phyloP scores from a whole-genome alignment of 306 rosid genomes.

The Cucumis sativus region DNA sequence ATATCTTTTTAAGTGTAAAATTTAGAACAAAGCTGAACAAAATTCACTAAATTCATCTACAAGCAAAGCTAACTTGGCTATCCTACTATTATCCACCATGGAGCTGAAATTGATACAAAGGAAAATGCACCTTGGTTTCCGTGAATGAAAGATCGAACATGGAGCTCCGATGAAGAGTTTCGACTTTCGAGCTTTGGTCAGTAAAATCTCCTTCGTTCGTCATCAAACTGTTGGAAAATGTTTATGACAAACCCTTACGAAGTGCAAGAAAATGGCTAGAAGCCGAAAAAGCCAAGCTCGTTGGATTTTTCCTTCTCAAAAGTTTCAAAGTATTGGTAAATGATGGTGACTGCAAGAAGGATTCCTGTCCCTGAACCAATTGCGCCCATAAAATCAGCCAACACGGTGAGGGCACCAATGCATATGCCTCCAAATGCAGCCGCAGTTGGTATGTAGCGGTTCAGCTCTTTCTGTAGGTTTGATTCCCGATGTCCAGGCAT shows the following conservation, averaged over 20 bases:
- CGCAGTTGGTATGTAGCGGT: conserved; percentile 86
- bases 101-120: background rate
- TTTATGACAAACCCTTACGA: background rate
- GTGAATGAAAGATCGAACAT: background rate
- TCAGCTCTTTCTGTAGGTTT: conserved; percentile 73
- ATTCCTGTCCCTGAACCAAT: conserved; percentile 91
- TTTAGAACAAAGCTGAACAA: background rate
- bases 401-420: conserved; percentile 80
- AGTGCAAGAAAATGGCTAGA: conserved; percentile 20
- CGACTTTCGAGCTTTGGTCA: background rate
- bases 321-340: conserved; percentile 85
- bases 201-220: background rate
- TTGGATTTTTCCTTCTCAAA: conserved; percentile 84
- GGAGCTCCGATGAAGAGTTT: background rate
- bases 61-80: background rate
- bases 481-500: conserved; percentile 94
- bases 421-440: conserved; percentile 93
- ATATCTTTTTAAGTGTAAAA: background rate
- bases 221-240: background rate
- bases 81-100: background rate
- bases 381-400: conserved; percentile 95
- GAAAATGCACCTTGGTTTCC: background rate
- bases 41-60: background rate
- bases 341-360: conserved; percentile 81
- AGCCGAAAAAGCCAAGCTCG: conserved; percentile 88